phyloP scores from a whole-genome alignment of 2,329 filamentous ascomycete genomes.

The Colletotrichum chlorophyti region DNA sequence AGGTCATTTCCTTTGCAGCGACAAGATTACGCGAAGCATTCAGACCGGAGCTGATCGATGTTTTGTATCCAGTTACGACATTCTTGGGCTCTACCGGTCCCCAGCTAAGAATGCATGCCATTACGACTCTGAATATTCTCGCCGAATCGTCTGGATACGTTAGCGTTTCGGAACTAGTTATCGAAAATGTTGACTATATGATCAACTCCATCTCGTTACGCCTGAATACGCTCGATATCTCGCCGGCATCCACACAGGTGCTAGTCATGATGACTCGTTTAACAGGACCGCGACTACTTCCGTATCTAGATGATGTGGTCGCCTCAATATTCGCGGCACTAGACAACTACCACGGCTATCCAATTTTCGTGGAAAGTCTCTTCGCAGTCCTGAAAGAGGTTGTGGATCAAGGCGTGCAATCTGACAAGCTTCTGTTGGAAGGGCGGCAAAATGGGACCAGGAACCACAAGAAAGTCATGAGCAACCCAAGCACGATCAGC shows the following conservation, averaged over 20 bases:
- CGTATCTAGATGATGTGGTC: constrained; percentile 90
- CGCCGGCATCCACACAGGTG: constrained; percentile 88
- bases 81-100: constrained; percentile 76
- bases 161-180: constrained; percentile 78
- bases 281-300: constrained; percentile 80
- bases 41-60: constrained; percentile 85
- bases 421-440: constrained; percentile 55
- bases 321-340: constrained; percentile 90
- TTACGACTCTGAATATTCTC: constrained; percentile 83
- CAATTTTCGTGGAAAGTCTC: constrained; percentile 81
- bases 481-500: constrained; percentile 44
- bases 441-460: constrained; percentile 42
- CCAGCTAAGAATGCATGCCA: constrained; percentile 78
- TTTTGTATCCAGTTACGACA: constrained; percentile 91
- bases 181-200: constrained; percentile 95
- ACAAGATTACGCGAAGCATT: constrained; percentile 71
- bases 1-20: constrained; percentile 80
- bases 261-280: constrained; percentile 93
- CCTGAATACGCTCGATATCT: constrained; percentile 90
- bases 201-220: constrained; percentile 90
- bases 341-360: constrained; percentile 96
- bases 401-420: constrained; percentile 79
- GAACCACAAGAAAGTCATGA: constrained; percentile 50
- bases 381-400: constrained; percentile 85
- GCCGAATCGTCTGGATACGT: constrained; percentile 76